Evolutionary conservation across 2,329 filamentous ascomycete species (phyloP).

Genomic region (Trichoderma lentiforme): DNA sequence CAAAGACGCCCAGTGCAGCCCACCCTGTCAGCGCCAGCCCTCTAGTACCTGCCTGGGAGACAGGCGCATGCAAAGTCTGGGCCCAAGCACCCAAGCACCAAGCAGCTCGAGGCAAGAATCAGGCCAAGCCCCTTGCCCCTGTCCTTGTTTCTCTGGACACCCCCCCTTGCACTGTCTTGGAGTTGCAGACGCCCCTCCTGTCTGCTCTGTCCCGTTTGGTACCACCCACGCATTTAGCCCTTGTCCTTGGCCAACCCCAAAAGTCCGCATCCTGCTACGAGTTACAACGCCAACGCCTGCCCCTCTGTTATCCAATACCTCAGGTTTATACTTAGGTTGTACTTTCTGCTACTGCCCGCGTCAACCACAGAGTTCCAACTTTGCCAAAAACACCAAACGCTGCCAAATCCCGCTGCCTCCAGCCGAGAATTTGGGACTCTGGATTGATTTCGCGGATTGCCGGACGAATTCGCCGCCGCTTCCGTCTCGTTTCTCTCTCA

Average conservation of each 20-base stretch:
- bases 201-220: background rate
- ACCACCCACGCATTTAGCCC: background rate
- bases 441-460: background rate
- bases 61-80: background rate
- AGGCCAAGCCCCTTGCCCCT: conserved; percentile 10
- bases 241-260: conserved; percentile 16
- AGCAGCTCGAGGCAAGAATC: background rate
- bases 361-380: conserved; percentile 10
- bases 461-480: background rate
- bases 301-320: conserved; percentile 10
- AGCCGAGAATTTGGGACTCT: background rate
- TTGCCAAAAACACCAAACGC: background rate
- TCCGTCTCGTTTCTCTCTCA: background rate
- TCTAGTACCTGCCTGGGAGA: background rate
- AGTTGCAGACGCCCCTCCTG: background rate
- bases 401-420: background rate
- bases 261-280: conserved; percentile 14
- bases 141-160: background rate
- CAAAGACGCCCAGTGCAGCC: conserved; percentile 9
- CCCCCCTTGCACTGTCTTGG: background rate
- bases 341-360: conserved; percentile 6
- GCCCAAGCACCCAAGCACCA: background rate
- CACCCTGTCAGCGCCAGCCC: conserved; percentile 11
- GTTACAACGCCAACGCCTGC: background rate
- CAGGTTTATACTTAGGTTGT: background rate